phyloP scores from a whole-genome alignment of 345 rosid species.

The Rubroshorea leprosula region DNA sequence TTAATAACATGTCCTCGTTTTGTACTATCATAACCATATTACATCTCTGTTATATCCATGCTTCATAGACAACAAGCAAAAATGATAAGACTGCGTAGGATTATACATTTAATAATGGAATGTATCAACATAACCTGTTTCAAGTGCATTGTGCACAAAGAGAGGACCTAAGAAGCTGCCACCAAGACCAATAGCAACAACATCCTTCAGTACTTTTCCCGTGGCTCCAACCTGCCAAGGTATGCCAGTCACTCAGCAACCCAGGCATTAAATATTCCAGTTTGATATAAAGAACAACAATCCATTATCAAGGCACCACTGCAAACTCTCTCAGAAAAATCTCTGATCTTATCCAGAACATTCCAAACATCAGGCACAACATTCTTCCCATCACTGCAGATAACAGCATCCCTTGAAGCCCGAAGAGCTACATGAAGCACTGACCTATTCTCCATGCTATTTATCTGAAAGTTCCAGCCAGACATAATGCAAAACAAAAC shows the following conservation, averaged over 20 bases:
- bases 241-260: slow-evolving; percentile 19
- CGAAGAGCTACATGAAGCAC: slow-evolving; percentile 96
- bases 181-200: slow-evolving; percentile 86
- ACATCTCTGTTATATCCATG: too few species aligned
- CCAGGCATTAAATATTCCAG: slow-evolving; percentile 8
- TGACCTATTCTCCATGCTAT: slow-evolving; percentile 85
- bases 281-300: neutral
- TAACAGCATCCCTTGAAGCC: slow-evolving; percentile 73
- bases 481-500: neutral
- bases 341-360: slow-evolving; percentile 81
- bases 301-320: slow-evolving; percentile 83
- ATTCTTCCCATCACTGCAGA: slow-evolving; percentile 75
- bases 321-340: slow-evolving; percentile 79
- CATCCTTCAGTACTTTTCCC: slow-evolving; percentile 79
- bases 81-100: neutral
- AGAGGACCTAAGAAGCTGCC: slow-evolving; percentile 98
- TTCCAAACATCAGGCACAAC: slow-evolving; percentile 91
- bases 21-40: too few species aligned
- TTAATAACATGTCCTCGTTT: too few species aligned
- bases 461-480: slow-evolving; percentile 50
- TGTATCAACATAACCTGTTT: slow-evolving; percentile 52
- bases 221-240: slow-evolving; percentile 84
- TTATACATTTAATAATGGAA: slow-evolving; percentile 8
- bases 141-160: slow-evolving; percentile 89
- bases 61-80: too few species aligned